Evolutionary conservation across 176 grass and related monocot genomes (phyloP), one percentile per base, ranked within the genome.

Genomic region (Poa pratensis): DNA sequence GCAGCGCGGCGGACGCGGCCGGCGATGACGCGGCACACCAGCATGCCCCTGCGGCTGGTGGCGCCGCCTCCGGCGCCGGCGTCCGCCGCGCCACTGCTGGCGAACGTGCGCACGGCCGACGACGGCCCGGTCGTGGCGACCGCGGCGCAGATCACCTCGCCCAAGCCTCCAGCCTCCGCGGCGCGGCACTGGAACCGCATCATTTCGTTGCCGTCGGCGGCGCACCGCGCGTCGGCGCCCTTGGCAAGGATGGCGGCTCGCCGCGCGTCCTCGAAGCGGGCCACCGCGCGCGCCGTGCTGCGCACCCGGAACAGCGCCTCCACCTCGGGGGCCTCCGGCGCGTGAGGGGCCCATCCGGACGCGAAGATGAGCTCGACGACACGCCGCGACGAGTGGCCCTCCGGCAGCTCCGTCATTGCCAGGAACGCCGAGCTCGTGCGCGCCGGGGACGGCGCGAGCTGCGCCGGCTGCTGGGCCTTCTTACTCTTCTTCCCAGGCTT

Each of bases 151-250:
- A 74, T 83, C 42, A 86, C 73, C 40, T 24, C 77, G 50, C 16
- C 23, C 28, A 7, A 34, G n/a, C 34, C 48, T 15, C 6, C 73
- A 4, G 80, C 27, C 1, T 53, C 72, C 37, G 71, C 72, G n/a
- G 51, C 49, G 71, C 63, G 83, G 88, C 88, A 86, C 61, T 90
- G 89, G 80, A 90, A 90, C 12, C 89, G 84, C 89, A 90, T 86
- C 84, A 84, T 23, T 75, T 90, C 89, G 84, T 90, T 87, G 8
- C 89, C 89, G 67, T 90, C 89, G 37, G 89, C 89, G 46, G 84
- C 84, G 74, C 89, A 90, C 7, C 89, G 89, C 30, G 79, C 59
- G 45, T 72, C 75, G 11, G 49, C 28, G 12, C 40, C 79, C 0
- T 43, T 28, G 5, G 79, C 54, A 11, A 67, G 55, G 3, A 17